Evolutionary conservation across 2,329 filamentous ascomycete genomes (phyloP), one percentile per base, ranked within the genome.

Genomic region (Talaromyces sp.): DNA sequence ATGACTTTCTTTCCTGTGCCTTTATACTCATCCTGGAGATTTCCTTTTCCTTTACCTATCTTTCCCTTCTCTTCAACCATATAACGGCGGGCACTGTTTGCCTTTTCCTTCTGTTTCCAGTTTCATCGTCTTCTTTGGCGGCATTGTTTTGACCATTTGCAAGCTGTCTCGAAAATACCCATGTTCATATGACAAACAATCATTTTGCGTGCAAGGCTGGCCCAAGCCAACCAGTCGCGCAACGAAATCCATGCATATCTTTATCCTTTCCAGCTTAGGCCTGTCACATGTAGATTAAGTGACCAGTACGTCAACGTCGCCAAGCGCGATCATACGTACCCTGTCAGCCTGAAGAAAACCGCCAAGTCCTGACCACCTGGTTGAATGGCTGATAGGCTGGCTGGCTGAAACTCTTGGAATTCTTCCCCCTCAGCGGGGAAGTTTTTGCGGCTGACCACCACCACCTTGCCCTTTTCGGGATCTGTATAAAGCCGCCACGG

Each of bases 71-170:
- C 66, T 45, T 34, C 49, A 36, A 56, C 31, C 31, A 38, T 56
- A 36, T 56, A 51, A 66, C 53, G 56, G 64, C 60, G 29, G 64
- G 64, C 45, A 67, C 67, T 67, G 45, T 64, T 68, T 65, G 29
- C 27, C 58, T 65, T 67, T 45, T 29, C 51, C 53, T 54, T 64
- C 27, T 61, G 38, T 59, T 65, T 54, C 63, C 27, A 29, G 15
- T 25, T 47, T 45, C 36, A 65, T 67, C 67, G 72, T 71, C 31
- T 17, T 53, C 27, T 29, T 61, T 61, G 63, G 63, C 49, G 73
- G 74, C 76, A 74, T 58, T 36, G 36, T 56, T 54, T 38, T 51
- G 29, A 51, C 19, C 27, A 51, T 47, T 58, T 45, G 61, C 38
- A 63, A 47, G 27, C 49, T 47, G 64, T 62, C 36, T 63, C 47